These are phyloP conservation scores for Arabidopsis suecica DNA, from an alignment of 345 rosid genomes.

Conservation along the genomic window DNA sequence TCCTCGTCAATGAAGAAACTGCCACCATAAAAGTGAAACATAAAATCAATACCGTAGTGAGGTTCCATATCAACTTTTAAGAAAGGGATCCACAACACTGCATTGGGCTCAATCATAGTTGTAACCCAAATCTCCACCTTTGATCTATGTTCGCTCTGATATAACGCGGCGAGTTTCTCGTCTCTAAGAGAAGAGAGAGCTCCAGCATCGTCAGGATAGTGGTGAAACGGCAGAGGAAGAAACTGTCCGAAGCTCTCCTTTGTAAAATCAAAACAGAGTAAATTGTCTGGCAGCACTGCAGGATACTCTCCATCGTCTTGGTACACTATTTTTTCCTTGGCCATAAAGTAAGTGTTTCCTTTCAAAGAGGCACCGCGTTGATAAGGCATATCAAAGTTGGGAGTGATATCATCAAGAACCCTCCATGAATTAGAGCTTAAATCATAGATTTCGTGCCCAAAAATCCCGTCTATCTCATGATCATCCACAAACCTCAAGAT, in stretches of 20 bases:
- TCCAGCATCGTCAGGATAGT: neutral
- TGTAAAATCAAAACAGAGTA: neutral
- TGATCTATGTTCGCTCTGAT: neutral
- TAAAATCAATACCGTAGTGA: neutral
- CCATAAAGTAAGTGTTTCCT: neutral
- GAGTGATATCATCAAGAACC: neutral
- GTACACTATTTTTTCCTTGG: neutral
- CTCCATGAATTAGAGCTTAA: neutral
- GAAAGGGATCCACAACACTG: neutral
- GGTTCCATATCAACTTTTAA: neutral
- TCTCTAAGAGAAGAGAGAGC: neutral
- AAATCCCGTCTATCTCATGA: neutral
- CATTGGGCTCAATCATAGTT: neutral
- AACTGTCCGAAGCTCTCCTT: neutral
- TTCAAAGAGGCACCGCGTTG: neutral
- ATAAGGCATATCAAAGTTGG: neutral
- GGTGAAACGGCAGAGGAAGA: neutral
- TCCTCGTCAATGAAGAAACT: neutral
- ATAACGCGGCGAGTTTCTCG: neutral
- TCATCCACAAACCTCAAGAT: neutral
- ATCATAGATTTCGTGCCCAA: neutral
- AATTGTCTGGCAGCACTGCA: too few relatives aligned
- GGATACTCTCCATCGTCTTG: too few relatives aligned
- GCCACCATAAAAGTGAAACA: neutral
- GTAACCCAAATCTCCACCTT: conserved; percentile 5